Percentiles rank a stretch among this genome's conserved stretches.
Evolutionary conservation across 352 stramenopile genomes (phyloP).

Genomic region (Phytophthora pseudosyringae): DNA sequence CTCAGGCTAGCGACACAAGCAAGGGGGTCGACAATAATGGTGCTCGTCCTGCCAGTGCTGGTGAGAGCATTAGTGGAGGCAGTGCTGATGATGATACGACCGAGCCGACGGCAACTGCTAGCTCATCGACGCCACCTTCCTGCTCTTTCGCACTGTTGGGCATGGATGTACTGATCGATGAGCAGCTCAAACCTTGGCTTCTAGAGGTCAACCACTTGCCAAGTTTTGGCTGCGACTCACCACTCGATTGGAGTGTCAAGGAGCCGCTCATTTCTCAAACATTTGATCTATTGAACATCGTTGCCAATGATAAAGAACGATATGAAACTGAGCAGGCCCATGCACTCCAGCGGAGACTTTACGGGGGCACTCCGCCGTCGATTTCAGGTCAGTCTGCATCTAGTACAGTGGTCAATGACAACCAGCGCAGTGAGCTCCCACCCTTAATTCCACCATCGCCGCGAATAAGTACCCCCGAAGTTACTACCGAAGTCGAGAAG

Average conservation of each 20-base stretch:
- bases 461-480: conserved; percentile 13
- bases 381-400: conserved; percentile 22
- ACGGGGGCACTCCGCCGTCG: conserved; percentile 38
- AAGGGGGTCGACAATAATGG: conserved; percentile 2
- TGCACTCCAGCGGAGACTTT: conserved; percentile 67
- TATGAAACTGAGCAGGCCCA: conserved; percentile 79
- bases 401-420: conserved; percentile 20
- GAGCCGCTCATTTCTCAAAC: conserved; percentile 93
- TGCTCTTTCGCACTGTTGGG: conserved; percentile 94
- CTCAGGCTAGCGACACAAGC: conserved; percentile 15
- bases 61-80: conserved; percentile 1
- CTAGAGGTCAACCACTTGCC: conserved; percentile 98
- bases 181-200: conserved; percentile 94
- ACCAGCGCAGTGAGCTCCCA: conserved; percentile 31
- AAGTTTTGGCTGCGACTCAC: conserved; percentile 95
- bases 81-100: conserved; percentile 8
- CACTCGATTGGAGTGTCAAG: conserved; percentile 96
- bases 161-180: conserved; percentile 97
- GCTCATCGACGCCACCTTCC: conserved; percentile 33
- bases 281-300: conserved; percentile 89
- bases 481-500: conserved; percentile 20
- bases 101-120: conserved; percentile 6
- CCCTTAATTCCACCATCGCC: conserved; percentile 19
- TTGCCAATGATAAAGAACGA: conserved; percentile 71
- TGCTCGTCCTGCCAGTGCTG: conserved; percentile 29